A percentile compares a stretch with the other conserved stretches of the same genome.
These are phyloP conservation scores for Malus sieversii DNA, from an alignment of 306 rosid genomes.

Conservation along the genomic window DNA sequence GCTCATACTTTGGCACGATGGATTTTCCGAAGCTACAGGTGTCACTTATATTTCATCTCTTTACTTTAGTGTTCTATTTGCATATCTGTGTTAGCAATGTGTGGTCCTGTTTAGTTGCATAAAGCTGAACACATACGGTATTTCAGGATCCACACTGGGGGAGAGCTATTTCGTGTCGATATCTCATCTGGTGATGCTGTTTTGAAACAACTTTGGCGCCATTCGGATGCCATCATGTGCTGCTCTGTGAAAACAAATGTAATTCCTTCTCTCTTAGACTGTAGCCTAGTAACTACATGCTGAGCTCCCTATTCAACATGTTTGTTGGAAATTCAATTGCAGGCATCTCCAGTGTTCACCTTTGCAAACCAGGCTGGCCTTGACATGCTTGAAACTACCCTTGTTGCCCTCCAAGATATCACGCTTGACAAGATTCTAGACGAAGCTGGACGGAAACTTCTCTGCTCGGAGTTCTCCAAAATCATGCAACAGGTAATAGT, in stretches of 20 bases:
- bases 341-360: constrained; percentile 91
- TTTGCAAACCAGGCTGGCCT: constrained; percentile 96
- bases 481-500: constrained; percentile 82
- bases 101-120: background rate
- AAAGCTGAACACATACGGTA: background rate
- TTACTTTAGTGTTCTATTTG: background rate
- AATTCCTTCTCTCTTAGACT: background rate
- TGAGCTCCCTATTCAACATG: background rate
- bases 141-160: constrained; percentile 66
- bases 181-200: constrained; percentile 60
- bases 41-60: background rate
- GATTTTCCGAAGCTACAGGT: constrained; percentile 84
- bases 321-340: constrained; percentile 10
- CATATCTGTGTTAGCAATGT: background rate
- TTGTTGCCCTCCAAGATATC: constrained; percentile 91
- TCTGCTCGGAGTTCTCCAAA: constrained; percentile 87
- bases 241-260: constrained; percentile 85
- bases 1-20: constrained; percentile 84
- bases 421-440: constrained; percentile 92
- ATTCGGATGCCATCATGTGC: constrained; percentile 88
- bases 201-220: constrained; percentile 90
- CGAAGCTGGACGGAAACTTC: constrained; percentile 76
- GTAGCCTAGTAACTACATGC: background rate
- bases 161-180: constrained; percentile 54
- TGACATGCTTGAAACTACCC: constrained; percentile 96